Evolutionary conservation across 805 yeast species (phyloP).

Genomic region (Ogataea wickerhamii): DNA sequence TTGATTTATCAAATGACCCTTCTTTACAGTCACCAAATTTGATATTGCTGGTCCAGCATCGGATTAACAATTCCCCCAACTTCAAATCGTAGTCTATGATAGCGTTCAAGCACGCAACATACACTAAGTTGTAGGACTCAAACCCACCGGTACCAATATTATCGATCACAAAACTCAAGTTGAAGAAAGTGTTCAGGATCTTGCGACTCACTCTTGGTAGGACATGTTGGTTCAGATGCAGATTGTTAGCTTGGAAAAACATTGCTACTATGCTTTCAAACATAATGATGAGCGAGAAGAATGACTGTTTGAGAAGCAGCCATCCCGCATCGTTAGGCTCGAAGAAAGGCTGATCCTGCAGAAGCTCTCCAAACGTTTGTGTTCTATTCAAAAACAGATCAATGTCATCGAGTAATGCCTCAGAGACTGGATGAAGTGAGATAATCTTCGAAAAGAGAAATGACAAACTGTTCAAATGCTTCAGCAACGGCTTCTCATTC

Average conservation of each 20-base stretch:
- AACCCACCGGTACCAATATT: conserved; percentile 64
- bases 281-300: conserved; percentile 48
- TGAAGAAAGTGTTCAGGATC: conserved; percentile 40
- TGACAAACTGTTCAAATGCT: conserved; percentile 48
- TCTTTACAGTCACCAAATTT: conserved; percentile 26
- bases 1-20: conserved; percentile 34
- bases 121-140: conserved; percentile 59
- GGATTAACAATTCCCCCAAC: conserved; percentile 28
- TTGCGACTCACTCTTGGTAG: conserved; percentile 25
- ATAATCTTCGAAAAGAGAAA: conserved; percentile 32
- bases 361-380: conserved; percentile 29
- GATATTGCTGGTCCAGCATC: conserved; percentile 28
- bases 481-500: conserved; percentile 38
- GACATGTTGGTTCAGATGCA: conserved; percentile 9
- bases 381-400: conserved; percentile 27
- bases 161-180: conserved; percentile 45
- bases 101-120: conserved; percentile 45
- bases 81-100: conserved; percentile 28
- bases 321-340: conserved; percentile 19
- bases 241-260: conserved; percentile 30
- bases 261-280: conserved; percentile 47
- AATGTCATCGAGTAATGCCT: conserved; percentile 15
- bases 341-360: conserved; percentile 13
- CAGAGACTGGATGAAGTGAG: conserved; percentile 10
- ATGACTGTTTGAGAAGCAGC: conserved; percentile 28